phyloP scores from a whole-genome alignment of 768 basidiomycete species.

The Naematelia aurantialba region DNA sequence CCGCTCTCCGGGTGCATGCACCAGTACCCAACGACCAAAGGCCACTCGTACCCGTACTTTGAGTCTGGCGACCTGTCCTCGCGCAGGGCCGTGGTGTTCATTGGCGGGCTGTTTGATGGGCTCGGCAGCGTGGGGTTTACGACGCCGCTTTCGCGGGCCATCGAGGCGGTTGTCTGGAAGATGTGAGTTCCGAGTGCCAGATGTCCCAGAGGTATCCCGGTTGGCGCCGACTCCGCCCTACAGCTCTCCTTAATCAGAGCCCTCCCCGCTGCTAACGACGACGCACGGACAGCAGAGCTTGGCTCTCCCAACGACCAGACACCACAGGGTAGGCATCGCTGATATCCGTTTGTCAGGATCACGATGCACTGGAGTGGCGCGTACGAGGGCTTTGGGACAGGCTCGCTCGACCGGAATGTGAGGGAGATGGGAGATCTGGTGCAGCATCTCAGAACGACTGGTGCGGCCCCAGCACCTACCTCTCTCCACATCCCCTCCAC shows the following conservation, averaged over 20 bases:
- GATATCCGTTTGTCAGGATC: no score
- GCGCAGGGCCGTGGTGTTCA: slow-evolving; percentile 33
- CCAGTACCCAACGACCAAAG: not conserved
- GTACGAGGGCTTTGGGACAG: slow-evolving; percentile 37
- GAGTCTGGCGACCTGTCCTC: slow-evolving; percentile 31
- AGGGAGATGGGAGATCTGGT: slow-evolving; percentile 38
- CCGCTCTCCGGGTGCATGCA: not conserved
- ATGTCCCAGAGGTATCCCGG: no score
- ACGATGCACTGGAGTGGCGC: slow-evolving; percentile 37
- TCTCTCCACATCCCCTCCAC: no score
- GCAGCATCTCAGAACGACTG: slow-evolving; percentile 31
- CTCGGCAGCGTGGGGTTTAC: slow-evolving; percentile 32
- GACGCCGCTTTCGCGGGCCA: slow-evolving; percentile 18
- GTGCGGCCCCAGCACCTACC: no score
- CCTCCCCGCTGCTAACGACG: no score
- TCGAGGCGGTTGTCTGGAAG: slow-evolving; percentile 33
- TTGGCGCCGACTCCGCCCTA: no score
- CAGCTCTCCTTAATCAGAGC: no score
- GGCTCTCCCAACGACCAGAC: no score
- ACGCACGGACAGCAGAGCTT: no score
- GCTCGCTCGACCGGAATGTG: slow-evolving; percentile 36
- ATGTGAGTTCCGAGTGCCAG: slow-evolving; percentile 41
- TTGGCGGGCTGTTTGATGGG: slow-evolving; percentile 44
- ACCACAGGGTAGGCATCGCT: no score
- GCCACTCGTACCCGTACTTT: slow-evolving; percentile 27